Percentiles rank a stretch among this genome's conserved stretches.
These are phyloP conservation scores for Taiozyma sp. DNA, from an alignment of 1,139 yeast genomes.

Conservation along the genomic window DNA sequence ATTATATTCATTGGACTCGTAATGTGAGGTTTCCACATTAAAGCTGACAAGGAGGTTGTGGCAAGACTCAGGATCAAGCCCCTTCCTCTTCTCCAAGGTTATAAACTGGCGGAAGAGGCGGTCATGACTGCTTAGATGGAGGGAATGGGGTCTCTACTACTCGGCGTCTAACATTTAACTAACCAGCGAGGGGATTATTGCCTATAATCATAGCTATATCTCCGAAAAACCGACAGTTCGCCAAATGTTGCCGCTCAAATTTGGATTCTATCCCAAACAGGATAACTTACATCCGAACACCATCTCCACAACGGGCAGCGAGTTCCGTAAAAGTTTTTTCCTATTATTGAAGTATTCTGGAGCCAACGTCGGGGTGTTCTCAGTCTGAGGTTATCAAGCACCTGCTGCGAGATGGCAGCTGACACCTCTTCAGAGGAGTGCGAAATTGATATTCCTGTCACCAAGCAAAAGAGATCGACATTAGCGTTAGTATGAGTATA, in stretches of 20 bases:
- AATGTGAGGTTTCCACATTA: slow-evolving; percentile 37
- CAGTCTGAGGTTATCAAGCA: no score
- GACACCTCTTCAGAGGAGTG: not conserved
- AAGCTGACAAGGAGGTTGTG: slow-evolving; percentile 18
- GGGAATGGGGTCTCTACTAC: no score
- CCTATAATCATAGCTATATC: no score
- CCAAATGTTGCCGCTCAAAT: not conserved
- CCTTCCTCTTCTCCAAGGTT: not conserved
- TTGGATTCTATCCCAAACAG: no score
- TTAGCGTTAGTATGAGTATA: slow-evolving; percentile 12
- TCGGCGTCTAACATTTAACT: no score
- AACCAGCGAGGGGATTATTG: no score
- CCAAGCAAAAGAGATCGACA: slow-evolving; percentile 15
- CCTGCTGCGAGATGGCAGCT: not conserved
- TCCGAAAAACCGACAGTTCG: no score
- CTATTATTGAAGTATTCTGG: no score
- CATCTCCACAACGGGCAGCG: not conserved
- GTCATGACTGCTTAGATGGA: no score
- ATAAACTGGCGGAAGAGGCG: no score
- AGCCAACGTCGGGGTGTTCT: no score
- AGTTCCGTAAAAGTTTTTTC: not conserved
- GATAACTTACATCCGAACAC: no score
- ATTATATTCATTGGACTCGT: slow-evolving; percentile 29
- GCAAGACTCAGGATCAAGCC: slow-evolving; percentile 13
- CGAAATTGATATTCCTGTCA: slow-evolving; percentile 1